phyloP scores from a whole-genome alignment of 1,284 basidiomycete genomes.

The Phlebopus sp. region DNA sequence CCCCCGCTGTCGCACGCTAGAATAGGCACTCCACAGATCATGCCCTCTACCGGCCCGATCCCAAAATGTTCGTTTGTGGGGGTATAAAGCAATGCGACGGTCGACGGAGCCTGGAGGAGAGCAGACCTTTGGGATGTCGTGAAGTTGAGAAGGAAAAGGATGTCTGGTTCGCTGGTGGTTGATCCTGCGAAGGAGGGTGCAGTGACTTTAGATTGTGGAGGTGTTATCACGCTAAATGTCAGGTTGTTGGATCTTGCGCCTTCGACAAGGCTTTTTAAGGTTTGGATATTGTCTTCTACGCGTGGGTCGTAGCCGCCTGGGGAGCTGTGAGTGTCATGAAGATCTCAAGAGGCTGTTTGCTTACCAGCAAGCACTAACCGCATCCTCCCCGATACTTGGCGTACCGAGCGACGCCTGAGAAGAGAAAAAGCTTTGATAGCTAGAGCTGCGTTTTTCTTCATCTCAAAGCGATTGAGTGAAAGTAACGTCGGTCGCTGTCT shows the following conservation, averaged over 20 bases:
- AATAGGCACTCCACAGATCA: conserved; percentile 90
- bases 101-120: conserved; percentile 64
- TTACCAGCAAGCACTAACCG: conserved; percentile 78
- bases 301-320: conserved; percentile 74
- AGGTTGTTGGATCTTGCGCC: conserved; percentile 50
- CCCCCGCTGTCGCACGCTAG: conserved; percentile 89
- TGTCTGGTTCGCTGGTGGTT: conserved; percentile 45
- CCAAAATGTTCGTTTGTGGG: conserved; percentile 97
- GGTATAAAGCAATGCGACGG: conserved; percentile 84
- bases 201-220: conserved; percentile 35
- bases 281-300: conserved; percentile 68
- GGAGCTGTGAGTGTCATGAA: conserved; percentile 1
- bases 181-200: conserved; percentile 39
- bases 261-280: conserved; percentile 55
- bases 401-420: conserved; percentile 30
- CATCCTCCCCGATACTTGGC: conserved; percentile 25
- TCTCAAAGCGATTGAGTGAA: conserved; percentile 94
- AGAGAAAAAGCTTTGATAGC: conserved; percentile 79
- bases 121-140: conserved; percentile 76
- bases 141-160: conserved; percentile 88
- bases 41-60: conserved; percentile 94
- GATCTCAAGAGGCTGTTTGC: conserved; percentile 4
- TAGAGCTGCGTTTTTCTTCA: conserved; percentile 88
- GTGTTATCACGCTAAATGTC: conserved; percentile 53
- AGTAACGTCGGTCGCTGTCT: conserved; percentile 77